Percentiles rank a stretch among this genome's conserved stretches.
Conservation (phyloP, 495 filamentous ascomycete species). For the Penicillium manginii region DNA sequence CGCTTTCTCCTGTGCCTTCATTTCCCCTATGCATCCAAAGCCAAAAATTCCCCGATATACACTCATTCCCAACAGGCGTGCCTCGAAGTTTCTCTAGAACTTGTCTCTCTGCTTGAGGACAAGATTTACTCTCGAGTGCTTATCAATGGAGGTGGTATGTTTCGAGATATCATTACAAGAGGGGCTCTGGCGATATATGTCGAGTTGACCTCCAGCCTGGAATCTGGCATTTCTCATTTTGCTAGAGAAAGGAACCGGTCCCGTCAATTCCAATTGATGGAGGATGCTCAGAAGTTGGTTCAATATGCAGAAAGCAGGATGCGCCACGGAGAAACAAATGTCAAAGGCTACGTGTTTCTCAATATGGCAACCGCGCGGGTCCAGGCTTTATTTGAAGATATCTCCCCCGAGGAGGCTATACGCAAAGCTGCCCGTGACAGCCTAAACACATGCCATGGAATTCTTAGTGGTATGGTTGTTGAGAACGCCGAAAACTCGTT, state of each 20-base stretch:
- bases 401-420: not conserved
- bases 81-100: conserved; percentile 45
- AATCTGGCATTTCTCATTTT: conserved; percentile 13
- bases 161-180: conserved; percentile 47
- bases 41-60: conserved; percentile 47
- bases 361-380: conserved; percentile 31
- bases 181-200: conserved; percentile 36
- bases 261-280: conserved; percentile 21
- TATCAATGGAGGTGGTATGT: conserved; percentile 50
- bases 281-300: conserved; percentile 37
- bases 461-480: too few species aligned
- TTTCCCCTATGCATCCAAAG: conserved; percentile 46
- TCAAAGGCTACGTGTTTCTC: conserved; percentile 52
- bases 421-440: not conserved
- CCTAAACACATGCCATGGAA: too few species aligned
- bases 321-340: conserved; percentile 52
- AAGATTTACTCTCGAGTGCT: conserved; percentile 44
- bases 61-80: conserved; percentile 51
- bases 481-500: too few species aligned
- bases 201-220: conserved; percentile 34
- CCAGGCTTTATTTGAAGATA: not conserved
- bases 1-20: conserved; percentile 55
- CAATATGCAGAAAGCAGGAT: conserved; percentile 43
- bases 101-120: conserved; percentile 46
- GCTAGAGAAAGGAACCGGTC: conserved; percentile 5